Conservation (phyloP, 495 filamentous ascomycete genomes). For the Daldinia concentrica region DNA sequence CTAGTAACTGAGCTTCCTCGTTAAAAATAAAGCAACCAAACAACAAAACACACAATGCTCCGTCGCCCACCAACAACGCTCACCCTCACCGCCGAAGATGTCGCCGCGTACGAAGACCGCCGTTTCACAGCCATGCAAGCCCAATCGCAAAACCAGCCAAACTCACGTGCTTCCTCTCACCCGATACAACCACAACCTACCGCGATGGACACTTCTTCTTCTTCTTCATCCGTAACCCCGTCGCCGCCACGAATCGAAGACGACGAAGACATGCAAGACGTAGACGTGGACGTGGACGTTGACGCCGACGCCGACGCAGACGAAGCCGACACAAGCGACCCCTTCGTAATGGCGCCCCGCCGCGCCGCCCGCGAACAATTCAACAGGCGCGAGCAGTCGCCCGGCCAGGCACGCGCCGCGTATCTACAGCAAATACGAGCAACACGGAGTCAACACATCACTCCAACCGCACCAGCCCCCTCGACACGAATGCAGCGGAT, state of each 20-base stretch:
- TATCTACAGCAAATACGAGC: conserved; percentile 34
- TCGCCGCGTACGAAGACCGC: conserved; percentile 77
- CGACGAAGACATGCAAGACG: conserved; percentile 42
- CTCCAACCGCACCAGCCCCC: conserved; percentile 15
- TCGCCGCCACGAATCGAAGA: conserved; percentile 11
- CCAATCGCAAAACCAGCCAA: conserved; percentile 36
- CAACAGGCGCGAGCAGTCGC: conserved; percentile 8
- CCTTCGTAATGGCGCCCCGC: conserved; percentile 36
- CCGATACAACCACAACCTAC: conserved; percentile 18
- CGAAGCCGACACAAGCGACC: conserved; percentile 45
- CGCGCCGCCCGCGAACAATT: conserved; percentile 35
- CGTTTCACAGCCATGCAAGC: conserved; percentile 43
- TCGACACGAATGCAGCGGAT: conserved; percentile 12
- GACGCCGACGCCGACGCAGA: conserved; percentile 34
- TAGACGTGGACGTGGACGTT: conserved; percentile 36
- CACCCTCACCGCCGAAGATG: conserved; percentile 78
- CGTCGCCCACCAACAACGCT: conserved; percentile 83
- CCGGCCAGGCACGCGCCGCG: conserved; percentile 28
- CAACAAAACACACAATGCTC: conserved; percentile 66
- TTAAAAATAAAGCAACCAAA: neutral
- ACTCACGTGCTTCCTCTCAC: conserved; percentile 28
- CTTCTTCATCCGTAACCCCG: conserved; percentile 31
- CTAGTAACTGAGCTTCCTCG: neutral
- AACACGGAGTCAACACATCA: conserved; percentile 16
- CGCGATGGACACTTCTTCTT: conserved; percentile 43